These are phyloP conservation scores for Neoboletus brunneissimus DNA, from an alignment of 768 basidiomycete genomes.

Conservation along the genomic window DNA sequence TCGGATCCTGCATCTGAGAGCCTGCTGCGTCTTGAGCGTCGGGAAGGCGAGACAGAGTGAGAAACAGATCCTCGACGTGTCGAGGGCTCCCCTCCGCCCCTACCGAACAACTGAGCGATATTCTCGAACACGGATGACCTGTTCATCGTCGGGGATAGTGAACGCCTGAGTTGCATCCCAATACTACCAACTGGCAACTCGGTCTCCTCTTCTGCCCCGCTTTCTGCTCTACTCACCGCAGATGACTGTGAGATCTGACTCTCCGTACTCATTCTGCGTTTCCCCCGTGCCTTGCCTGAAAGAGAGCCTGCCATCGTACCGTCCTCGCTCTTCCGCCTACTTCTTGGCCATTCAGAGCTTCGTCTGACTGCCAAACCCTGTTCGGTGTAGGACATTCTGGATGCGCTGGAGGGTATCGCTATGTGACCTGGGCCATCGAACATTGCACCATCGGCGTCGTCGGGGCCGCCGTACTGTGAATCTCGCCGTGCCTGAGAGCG, in stretches of 20 bases:
- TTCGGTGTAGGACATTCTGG: conserved; percentile 70
- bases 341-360: conserved; percentile 51
- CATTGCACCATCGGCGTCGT: conserved; percentile 61
- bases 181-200: conserved; percentile 29
- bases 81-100: conserved; percentile 42
- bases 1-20: conserved; percentile 60
- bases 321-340: conserved; percentile 51
- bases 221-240: conserved; percentile 37
- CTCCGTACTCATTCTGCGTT: conserved; percentile 46
- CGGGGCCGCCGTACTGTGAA: conserved; percentile 54
- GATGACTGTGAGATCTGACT: conserved; percentile 40
- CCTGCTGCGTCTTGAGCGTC: conserved; percentile 47
- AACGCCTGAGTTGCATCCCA: conserved; percentile 33
- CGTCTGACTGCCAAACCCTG: conserved; percentile 41
- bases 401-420: conserved; percentile 74
- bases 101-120: conserved; percentile 64
- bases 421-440: conserved; percentile 70
- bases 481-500: conserved; percentile 56
- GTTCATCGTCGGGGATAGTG: conserved; percentile 39
- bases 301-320: conserved; percentile 24
- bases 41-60: conserved; percentile 48
- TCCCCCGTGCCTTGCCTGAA: conserved; percentile 29
- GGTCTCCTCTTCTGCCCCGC: conserved; percentile 37
- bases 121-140: conserved; percentile 55
- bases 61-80: conserved; percentile 55